A percentile compares a stretch with the other conserved stretches of the same genome.
Evolutionary conservation across 1,139 yeast species (phyloP).

Genomic region (Debaryomycetaceae sp.): DNA sequence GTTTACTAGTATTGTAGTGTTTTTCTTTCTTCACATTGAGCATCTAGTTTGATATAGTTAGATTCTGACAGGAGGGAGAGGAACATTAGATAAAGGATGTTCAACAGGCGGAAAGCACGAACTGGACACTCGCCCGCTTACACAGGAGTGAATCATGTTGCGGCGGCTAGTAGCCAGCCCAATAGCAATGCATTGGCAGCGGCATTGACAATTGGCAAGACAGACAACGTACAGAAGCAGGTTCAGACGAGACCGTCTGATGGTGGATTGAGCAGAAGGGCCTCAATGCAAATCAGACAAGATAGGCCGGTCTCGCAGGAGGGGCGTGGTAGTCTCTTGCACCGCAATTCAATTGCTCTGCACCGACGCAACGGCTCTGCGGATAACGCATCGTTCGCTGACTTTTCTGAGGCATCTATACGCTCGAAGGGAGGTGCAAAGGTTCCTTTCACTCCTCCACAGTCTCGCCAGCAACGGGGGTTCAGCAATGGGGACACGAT

Average conservation of each 20-base stretch:
- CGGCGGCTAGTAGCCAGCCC: constrained; percentile 34
- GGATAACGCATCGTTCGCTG: not conserved
- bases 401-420: not conserved
- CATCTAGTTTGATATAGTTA: not conserved
- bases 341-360: not conserved
- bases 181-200: constrained; percentile 44
- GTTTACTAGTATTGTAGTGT: not conserved
- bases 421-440: not conserved
- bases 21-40: not conserved
- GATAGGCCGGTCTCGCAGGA: constrained; percentile 1
- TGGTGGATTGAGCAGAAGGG: not conserved
- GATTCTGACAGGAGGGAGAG: too few relatives aligned
- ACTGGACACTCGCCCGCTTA: constrained; percentile 32
- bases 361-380: not conserved
- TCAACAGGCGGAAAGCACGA: constrained; percentile 34
- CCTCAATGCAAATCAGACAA: not conserved
- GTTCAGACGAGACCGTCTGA: not conserved
- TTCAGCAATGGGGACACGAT: constrained; percentile 1
- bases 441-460: not conserved
- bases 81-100: constrained; percentile 18
- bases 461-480: not conserved
- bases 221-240: constrained; percentile 10
- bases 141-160: constrained; percentile 43
- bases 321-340: constrained; percentile 2
- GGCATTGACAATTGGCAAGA: constrained; percentile 43